Base-by-base conservation (phyloP, 768 basidiomycete genomes). In the Xanthoconium purpureum region DNA sequence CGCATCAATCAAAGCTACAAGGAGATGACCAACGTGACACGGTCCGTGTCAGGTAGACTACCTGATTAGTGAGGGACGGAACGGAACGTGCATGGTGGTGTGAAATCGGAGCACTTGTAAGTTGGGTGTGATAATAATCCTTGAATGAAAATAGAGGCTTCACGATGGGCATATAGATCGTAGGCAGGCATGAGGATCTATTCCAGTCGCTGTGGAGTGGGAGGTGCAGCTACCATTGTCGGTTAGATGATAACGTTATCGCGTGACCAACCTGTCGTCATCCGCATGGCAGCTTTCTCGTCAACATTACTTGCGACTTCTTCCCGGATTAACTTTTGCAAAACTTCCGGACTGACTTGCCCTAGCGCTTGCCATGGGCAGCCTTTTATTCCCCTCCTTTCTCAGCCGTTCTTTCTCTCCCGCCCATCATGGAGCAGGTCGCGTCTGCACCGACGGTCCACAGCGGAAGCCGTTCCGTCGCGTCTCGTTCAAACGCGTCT, bases 401-500 rank as follows among this genome's bases (percentile, higher is more conserved):
- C 5, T 5, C 38, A 14, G 5, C 14, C 29, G 3, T 20, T 37
- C n/a, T n/a, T 44, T 33, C 40, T 29, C 47, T 4, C 24, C 24
- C 24, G 24, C 24, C 47, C 47, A 29, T 7, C 47, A 55, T 55
- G 54, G 54, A 55, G 47, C 47, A 49, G 15, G 37, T 47, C 53
- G 46, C 53, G 53, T 54, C 46, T n/a, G 7, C 13, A 28, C 15
- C n/a, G 6, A 12, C 33, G 13, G 14, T 13, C 45, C 9, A 38
- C 44, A 14, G n/a, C 48, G 47, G 6, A 20, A 52, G 17, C n/a
- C 33, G 20, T 14, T 51, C 51, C 48, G n/a, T 48, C 47, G 53
- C 56, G 12, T 54, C 54, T 6, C 51, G 32, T 29, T 59, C 61
- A 5, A 24, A 56, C 47, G 61, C 65, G 52, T 61, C 65, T 20